A percentile compares a stretch with the other conserved stretches of the same genome.
These are phyloP conservation scores for Actinomortierella wolfii DNA, from an alignment of 371 early-diverging fungal species.

Conservation along the genomic window DNA sequence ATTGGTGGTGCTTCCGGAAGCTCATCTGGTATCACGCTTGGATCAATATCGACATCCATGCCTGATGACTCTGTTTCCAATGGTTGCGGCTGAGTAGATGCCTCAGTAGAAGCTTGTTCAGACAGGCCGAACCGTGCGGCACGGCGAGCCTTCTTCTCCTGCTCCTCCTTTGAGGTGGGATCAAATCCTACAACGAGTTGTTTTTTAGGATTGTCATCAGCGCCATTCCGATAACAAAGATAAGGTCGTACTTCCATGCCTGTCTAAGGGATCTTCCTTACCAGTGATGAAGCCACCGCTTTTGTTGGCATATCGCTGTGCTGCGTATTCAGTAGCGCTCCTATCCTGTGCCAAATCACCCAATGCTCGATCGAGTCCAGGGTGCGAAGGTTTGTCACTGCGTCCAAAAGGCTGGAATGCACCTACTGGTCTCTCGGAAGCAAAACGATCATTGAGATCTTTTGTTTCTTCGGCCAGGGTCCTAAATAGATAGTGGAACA, in stretches of 20 bases:
- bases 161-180: slow-evolving; percentile 32
- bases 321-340: not conserved
- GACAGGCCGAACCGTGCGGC: slow-evolving; percentile 30
- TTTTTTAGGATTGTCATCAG: not conserved
- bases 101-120: slow-evolving; percentile 1
- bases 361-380: slow-evolving; percentile 34
- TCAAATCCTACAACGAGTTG: slow-evolving; percentile 24
- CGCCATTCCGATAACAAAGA: not conserved
- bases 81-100: slow-evolving; percentile 4
- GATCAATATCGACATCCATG: slow-evolving; percentile 37
- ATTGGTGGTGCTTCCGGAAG: slow-evolving; percentile 37
- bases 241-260: no score
- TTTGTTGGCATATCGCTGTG: slow-evolving; percentile 27
- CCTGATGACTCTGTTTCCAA: slow-evolving; percentile 21
- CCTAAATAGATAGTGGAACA: slow-evolving; percentile 1
- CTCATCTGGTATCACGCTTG: slow-evolving; percentile 8
- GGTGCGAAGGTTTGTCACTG: slow-evolving; percentile 16
- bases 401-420: no score
- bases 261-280: no score
- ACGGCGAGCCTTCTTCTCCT: slow-evolving; percentile 33
- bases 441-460: slow-evolving; percentile 29
- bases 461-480: slow-evolving; percentile 26
- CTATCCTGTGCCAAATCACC: slow-evolving; percentile 2
- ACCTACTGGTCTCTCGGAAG: slow-evolving; percentile 9
- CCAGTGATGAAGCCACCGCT: slow-evolving; percentile 40